These are phyloP conservation scores for Mentha longifolia DNA, from an alignment of 257 asterid species.

Conservation along the genomic window DNA sequence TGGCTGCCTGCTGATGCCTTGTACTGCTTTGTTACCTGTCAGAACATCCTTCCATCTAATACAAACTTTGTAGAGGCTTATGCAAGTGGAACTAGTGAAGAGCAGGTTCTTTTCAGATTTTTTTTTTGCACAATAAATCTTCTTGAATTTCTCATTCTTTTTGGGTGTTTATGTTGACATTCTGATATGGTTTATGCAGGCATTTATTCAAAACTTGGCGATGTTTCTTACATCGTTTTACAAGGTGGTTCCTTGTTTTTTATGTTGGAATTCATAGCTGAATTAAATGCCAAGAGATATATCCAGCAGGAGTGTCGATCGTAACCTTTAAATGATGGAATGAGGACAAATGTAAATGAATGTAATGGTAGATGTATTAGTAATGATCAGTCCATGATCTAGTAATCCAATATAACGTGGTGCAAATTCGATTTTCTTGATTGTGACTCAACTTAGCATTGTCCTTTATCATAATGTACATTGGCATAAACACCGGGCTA, in stretches of 20 bases:
- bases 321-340: background rate
- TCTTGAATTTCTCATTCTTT: background rate
- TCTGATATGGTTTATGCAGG: constrained; percentile 51
- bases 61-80: constrained; percentile 83
- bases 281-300: background rate
- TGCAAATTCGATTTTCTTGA: too few relatives aligned
- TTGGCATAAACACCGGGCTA: constrained; percentile 2
- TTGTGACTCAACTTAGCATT: too few relatives aligned
- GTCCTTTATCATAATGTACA: background rate
- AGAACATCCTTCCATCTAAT: constrained; percentile 69
- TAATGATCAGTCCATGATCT: background rate
- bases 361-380: background rate
- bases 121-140: constrained; percentile 5
- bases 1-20: constrained; percentile 29
- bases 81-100: constrained; percentile 82
- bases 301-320: background rate
- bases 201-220: constrained; percentile 93
- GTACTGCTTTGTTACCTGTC: constrained; percentile 27
- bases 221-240: constrained; percentile 91
- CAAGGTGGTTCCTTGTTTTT: constrained; percentile 55
- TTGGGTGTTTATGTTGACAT: constrained; percentile 21
- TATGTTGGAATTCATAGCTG: constrained; percentile 14
- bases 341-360: background rate
- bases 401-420: background rate
- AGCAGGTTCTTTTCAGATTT: constrained; percentile 65